These are phyloP conservation scores for Spraguea lophii DNA, from an alignment of 371 early-diverging fungal species.

Conservation along the genomic window DNA sequence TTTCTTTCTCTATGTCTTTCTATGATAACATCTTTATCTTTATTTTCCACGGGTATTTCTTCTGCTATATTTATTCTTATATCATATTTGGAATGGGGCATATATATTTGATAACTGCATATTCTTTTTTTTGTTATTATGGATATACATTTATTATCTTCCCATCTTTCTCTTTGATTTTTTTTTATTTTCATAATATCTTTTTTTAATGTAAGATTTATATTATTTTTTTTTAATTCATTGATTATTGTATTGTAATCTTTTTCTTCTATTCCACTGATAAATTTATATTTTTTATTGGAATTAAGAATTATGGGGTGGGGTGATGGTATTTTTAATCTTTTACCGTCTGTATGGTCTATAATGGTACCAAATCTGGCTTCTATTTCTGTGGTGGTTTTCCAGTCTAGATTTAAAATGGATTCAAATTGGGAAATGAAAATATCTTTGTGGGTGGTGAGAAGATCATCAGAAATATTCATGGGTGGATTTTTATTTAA, in stretches of 20 bases:
- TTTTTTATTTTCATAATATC: background rate
- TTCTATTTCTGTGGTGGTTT: no score
- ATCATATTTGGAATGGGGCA: background rate
- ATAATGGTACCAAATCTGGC: background rate
- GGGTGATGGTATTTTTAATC: background rate
- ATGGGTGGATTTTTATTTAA: no score
- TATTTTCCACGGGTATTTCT: background rate
- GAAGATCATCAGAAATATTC: no score
- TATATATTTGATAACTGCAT: background rate
- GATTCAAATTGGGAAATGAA: no score
- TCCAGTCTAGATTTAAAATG: no score
- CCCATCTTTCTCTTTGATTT: background rate
- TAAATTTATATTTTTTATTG: background rate
- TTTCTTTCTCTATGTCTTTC: background rate
- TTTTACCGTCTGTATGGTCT: background rate
- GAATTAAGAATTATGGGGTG: background rate
- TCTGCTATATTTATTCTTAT: background rate
- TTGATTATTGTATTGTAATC: background rate
- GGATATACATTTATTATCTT: background rate
- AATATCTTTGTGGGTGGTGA: no score
- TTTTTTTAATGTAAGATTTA: background rate
- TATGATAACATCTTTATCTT: background rate
- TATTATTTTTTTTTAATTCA: background rate
- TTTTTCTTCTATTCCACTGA: background rate
- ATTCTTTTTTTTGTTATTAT: background rate